Base-by-base conservation (phyloP, 2,329 filamentous ascomycete species). In the Pestalotiopsis sp. region DNA sequence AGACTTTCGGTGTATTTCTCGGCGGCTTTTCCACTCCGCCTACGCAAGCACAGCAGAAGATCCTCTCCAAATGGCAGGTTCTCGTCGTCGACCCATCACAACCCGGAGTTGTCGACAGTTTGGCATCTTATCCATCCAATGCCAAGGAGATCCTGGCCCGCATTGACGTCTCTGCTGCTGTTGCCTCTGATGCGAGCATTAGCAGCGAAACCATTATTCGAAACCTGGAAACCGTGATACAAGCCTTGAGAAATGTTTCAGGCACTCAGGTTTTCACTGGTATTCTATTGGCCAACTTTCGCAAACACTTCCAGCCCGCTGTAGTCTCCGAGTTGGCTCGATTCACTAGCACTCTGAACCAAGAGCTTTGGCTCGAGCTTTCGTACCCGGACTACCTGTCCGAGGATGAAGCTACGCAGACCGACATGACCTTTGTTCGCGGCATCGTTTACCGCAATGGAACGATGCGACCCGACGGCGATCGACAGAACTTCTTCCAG, bases 401-500 rank as follows among this genome's bases (percentile, higher is more conserved):
- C n/a, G 40, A 65, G 27, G 62, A 13, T 12, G 62, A 65, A 25
- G 62, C 62, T 17, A 31, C 20, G 4, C 17, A 27, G 23, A 65
- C 27, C 2, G 40, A 65, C 13, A 65, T 65, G 62, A 45, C n/a
- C 40, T 52, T 49, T 25, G 20, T 65, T 9, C 62, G 62, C 13
- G 62, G 62, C 11, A 11, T 65, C 11, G n/a, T 65, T 20, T 65
- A 65, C 23, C 62, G 41, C 3, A 65, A 65, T n/a, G 62, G 62
- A 31, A 65, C 62, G 3, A 65, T 65, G 23, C 38, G 62, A 45
- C 62, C 62, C 40, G 62, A 65, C 23, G 62, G 62, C 40, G 62
- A 65, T 20, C 62, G 62, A 9, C 62, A 65, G 62, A 65, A 65
- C 41, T 65, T 41, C 20, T 65, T 65, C 27, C 62, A 65, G 23